Evolutionary conservation across 345 rosid species (phyloP).

Genomic region (Eucalyptus grandis): DNA sequence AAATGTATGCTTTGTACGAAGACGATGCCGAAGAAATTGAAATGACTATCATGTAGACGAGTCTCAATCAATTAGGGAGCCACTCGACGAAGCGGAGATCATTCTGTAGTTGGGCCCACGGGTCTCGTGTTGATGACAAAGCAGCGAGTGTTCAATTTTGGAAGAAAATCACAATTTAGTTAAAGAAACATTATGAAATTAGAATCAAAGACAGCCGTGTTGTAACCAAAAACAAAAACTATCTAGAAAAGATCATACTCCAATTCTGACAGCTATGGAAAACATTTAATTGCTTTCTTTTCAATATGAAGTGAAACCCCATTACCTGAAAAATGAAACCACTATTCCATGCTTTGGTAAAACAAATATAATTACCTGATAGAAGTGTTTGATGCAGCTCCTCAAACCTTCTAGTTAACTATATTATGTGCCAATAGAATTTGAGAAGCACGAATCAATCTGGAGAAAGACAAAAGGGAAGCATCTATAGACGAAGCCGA

Average conservation of each 20-base stretch:
- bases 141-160: background rate
- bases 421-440: constrained; percentile 33
- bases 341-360: constrained; percentile 26
- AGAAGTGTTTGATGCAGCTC: constrained; percentile 56
- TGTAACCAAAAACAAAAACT: background rate
- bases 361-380: constrained; percentile 49
- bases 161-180: background rate
- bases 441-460: constrained; percentile 33
- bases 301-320: background rate
- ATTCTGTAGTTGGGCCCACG: background rate
- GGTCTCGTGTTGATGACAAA: background rate
- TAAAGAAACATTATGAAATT: background rate
- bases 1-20: background rate
- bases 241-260: background rate
- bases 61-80: background rate
- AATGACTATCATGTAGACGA: background rate
- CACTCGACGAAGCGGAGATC: background rate
- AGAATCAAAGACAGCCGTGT: background rate
- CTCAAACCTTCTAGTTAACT: constrained; percentile 33
- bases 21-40: background rate
- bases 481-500: constrained; percentile 40
- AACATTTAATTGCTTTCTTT: background rate
- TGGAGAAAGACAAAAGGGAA: constrained; percentile 38
- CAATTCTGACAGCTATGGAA: background rate
- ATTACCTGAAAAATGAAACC: background rate